phyloP scores from a whole-genome alignment of 1,139 yeast genomes.

The Kluyveromyces sp. region DNA sequence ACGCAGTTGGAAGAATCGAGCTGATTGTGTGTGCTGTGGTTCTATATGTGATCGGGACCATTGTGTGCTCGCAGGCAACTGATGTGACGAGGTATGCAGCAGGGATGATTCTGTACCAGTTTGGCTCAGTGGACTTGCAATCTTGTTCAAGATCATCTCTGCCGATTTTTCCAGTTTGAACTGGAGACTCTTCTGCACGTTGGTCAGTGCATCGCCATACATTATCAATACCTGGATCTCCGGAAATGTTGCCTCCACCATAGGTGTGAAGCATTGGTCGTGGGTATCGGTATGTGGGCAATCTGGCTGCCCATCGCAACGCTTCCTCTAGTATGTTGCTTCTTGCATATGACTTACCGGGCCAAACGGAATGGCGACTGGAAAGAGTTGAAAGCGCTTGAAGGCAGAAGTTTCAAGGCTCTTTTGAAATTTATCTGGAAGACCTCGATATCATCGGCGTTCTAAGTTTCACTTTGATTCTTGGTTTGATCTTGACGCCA shows the following conservation, averaged over 20 bases:
- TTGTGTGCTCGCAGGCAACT: slow-evolving; percentile 50
- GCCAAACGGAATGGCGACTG: slow-evolving; percentile 40
- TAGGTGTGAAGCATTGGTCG: slow-evolving; percentile 38
- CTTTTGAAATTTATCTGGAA: slow-evolving; percentile 38
- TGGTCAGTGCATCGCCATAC: slow-evolving; percentile 54
- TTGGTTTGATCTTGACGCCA: slow-evolving; percentile 46
- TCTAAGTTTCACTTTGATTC: slow-evolving; percentile 40
- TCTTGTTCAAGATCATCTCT: slow-evolving; percentile 44
- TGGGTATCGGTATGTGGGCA: slow-evolving; percentile 65
- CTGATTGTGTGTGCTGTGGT: slow-evolving; percentile 41
- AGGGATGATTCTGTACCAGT: slow-evolving; percentile 54
- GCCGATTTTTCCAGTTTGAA: slow-evolving; percentile 57
- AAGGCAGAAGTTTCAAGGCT: slow-evolving; percentile 39
- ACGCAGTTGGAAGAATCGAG: slow-evolving; percentile 54
- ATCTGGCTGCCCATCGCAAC: slow-evolving; percentile 50
- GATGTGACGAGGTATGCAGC: slow-evolving; percentile 53
- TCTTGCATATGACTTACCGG: slow-evolving; percentile 39
- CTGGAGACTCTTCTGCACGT: slow-evolving; percentile 51
- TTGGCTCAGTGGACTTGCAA: slow-evolving; percentile 49
- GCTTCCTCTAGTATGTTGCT: slow-evolving; percentile 42
- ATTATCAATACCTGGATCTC: slow-evolving; percentile 61
- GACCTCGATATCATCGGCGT: slow-evolving; percentile 50
- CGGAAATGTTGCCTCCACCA: slow-evolving; percentile 38
- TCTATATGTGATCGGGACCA: slow-evolving; percentile 53
- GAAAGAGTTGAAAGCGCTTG: not conserved